A percentile compares a stretch with the other conserved stretches of the same genome.
phyloP scores from a whole-genome alignment of 768 basidiomycete genomes.

The Hypholoma sublateritium region DNA sequence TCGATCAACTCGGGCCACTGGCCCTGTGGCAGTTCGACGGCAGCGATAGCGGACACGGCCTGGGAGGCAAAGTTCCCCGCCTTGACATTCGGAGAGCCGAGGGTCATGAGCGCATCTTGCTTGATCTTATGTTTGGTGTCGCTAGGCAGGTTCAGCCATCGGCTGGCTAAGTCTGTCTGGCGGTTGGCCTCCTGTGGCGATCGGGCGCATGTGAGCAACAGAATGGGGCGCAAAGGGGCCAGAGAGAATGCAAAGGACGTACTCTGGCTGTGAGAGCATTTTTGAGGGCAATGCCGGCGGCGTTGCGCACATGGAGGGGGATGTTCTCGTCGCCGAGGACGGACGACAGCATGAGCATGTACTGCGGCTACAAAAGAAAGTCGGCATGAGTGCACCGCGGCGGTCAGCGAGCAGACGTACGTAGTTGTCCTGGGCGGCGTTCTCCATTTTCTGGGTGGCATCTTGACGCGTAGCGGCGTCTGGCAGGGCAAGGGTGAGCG shows the following conservation, averaged over 20 bases:
- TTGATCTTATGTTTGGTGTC: conserved; percentile 81
- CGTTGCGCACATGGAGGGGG: conserved; percentile 78
- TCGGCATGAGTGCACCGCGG: conserved; percentile 15
- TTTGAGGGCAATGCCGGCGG: conserved; percentile 97
- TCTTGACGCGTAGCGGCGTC: conserved; percentile 89
- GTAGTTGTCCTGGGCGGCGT: conserved; percentile 84
- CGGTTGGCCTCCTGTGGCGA: conserved; percentile 64
- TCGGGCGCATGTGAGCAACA: conserved; percentile 20
- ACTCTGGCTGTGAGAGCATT: conserved; percentile 91
- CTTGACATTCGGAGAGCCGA: conserved; percentile 68
- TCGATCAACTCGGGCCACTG: conserved; percentile 94
- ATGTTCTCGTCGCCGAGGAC: conserved; percentile 80
- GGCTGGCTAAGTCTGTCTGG: conserved; percentile 70
- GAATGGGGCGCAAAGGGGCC: conserved; percentile 17
- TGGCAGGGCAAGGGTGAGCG: conserved; percentile 31
- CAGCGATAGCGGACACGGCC: conserved; percentile 91
- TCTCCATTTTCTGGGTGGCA: conserved; percentile 89
- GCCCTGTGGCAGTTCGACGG: conserved; percentile 84
- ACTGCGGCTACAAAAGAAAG: conserved; percentile 68
- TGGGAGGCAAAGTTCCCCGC: conserved; percentile 90
- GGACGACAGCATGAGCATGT: conserved; percentile 86
- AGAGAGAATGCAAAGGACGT: conserved; percentile 35
- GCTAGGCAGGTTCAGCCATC: conserved; percentile 79
- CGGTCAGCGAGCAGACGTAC: conserved; percentile 46
- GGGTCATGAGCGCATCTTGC: conserved; percentile 78